These are phyloP conservation scores for Liquidambar formosana DNA, from an alignment of 164 flowering plant genomes.

Conservation along the genomic window DNA sequence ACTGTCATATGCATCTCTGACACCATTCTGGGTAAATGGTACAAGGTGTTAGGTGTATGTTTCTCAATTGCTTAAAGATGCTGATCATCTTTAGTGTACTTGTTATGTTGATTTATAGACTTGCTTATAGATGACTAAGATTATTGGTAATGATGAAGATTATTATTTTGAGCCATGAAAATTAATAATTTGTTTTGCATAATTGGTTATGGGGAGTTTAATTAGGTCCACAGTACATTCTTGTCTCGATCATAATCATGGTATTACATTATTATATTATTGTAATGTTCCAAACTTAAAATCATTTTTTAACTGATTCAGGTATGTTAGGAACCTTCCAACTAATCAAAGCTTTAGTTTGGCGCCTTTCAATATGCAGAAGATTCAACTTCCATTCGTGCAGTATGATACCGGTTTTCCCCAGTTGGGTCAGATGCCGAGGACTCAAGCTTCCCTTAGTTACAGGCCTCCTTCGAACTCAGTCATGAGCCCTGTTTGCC, in stretches of 20 bases:
- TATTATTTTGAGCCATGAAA: no score
- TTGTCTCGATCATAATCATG: neutral
- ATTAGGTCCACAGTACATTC: no score
- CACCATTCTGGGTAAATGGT: neutral
- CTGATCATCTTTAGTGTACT: no score
- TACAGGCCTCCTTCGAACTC: conserved; percentile 49
- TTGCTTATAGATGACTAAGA: no score
- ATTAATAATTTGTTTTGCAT: no score
- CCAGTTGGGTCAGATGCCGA: conserved; percentile 57
- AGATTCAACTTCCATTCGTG: conserved; percentile 53
- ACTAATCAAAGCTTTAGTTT: conserved; percentile 42
- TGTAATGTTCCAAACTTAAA: neutral
- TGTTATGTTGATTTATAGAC: no score
- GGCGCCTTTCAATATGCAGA: conserved; percentile 55
- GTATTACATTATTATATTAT: neutral
- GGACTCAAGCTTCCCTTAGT: conserved; percentile 48
- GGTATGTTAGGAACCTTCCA: conserved; percentile 65
- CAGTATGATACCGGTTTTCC: conserved; percentile 66
- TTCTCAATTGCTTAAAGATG: no score
- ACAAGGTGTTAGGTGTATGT: no score
- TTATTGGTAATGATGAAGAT: no score
- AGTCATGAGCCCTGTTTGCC: conserved; percentile 51
- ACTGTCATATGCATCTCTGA: neutral
- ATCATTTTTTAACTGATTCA: conserved; percentile 23
- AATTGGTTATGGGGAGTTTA: no score